phyloP scores from a whole-genome alignment of 768 basidiomycete species.

The Baorangia bicolor region DNA sequence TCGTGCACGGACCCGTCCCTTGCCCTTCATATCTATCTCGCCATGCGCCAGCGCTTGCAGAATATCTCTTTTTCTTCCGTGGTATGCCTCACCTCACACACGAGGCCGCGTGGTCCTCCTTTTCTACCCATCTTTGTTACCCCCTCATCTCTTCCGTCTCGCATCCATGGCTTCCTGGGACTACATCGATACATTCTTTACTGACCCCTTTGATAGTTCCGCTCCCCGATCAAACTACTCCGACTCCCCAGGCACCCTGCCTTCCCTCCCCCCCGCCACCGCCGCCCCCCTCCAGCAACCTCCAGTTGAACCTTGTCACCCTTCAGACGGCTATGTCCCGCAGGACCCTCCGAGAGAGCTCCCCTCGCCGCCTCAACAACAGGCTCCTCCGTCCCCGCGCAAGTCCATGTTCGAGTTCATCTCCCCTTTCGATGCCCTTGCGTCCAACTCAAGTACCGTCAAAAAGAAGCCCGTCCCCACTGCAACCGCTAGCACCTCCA shows the following conservation, averaged over 20 bases:
- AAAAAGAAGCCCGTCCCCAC: slow-evolving; percentile 73
- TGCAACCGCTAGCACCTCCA: slow-evolving; percentile 39
- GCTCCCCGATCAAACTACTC: slow-evolving; percentile 51
- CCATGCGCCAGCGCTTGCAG: background rate
- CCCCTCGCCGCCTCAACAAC: slow-evolving; percentile 34
- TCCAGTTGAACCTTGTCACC: slow-evolving; percentile 33
- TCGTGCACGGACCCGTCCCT: background rate
- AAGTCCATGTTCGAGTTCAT: slow-evolving; percentile 85
- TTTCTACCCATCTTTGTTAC: slow-evolving; percentile 18
- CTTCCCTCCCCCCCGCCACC: slow-evolving; percentile 34
- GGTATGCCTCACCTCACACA: slow-evolving; percentile 27
- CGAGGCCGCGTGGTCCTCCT: slow-evolving; percentile 23
- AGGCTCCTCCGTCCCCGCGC: slow-evolving; percentile 64
- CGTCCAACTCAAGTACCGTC: slow-evolving; percentile 40
- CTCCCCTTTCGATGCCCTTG: slow-evolving; percentile 80
- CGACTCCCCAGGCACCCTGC: slow-evolving; percentile 43
- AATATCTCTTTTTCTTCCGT: background rate
- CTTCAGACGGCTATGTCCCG: slow-evolving; percentile 36
- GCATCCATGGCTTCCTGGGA: slow-evolving; percentile 34
- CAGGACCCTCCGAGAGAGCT: slow-evolving; percentile 30
- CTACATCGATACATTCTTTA: slow-evolving; percentile 30
- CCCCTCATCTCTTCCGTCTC: slow-evolving; percentile 11
- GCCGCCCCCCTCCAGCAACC: slow-evolving; percentile 47
- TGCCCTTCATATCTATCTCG: background rate
- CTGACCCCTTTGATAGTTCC: slow-evolving; percentile 37